A percentile compares a stretch with the other conserved stretches of the same genome.
phyloP scores from a whole-genome alignment of 164 flowering plant species.

The Macadamia integrifolia region DNA sequence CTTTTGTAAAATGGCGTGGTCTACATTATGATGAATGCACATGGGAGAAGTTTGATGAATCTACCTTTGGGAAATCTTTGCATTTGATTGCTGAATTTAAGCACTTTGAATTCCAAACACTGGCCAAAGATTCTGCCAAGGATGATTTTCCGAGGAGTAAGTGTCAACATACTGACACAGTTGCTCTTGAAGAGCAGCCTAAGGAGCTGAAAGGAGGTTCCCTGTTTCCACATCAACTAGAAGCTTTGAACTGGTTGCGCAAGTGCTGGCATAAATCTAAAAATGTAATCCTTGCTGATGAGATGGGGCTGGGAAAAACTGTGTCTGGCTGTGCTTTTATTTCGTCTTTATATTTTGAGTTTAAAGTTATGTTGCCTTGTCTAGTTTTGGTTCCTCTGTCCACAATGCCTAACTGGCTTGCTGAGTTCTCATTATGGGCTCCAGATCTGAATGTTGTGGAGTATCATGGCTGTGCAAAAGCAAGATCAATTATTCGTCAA shows the following conservation, averaged over 20 bases:
- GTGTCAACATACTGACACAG: conserved; percentile 45
- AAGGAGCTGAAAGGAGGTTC: conserved; percentile 81
- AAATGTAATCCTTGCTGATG: conserved; percentile 99
- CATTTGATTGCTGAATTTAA: conserved; percentile 54
- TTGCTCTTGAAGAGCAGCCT: conserved; percentile 79
- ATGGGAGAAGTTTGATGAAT: conserved; percentile 86
- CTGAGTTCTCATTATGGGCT: conserved; percentile 92
- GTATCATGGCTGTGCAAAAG: conserved; percentile 95
- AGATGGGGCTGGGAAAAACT: conserved; percentile 99
- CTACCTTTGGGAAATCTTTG: conserved; percentile 41
- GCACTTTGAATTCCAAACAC: conserved; percentile 50
- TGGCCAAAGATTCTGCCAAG: conserved; percentile 48
- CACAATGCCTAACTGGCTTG: conserved; percentile 98
- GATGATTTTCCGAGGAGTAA: conserved; percentile 22
- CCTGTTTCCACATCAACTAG: conserved; percentile 93
- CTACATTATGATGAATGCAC: conserved; percentile 98
- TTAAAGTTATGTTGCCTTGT: conserved; percentile 72
- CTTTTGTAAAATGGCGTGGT: conserved; percentile 80
- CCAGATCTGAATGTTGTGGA: conserved; percentile 93
- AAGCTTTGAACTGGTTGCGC: conserved; percentile 97
- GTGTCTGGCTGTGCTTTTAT: conserved; percentile 94
- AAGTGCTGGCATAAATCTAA: conserved; percentile 86
- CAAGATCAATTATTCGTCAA: conserved; percentile 82
- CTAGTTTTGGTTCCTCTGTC: conserved; percentile 96
- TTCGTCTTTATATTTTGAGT: conserved; percentile 78